A percentile compares a stretch with the other conserved stretches of the same genome.
These are phyloP conservation scores for Quercus rubra DNA, from an alignment of 306 rosid genomes.

Conservation along the genomic window DNA sequence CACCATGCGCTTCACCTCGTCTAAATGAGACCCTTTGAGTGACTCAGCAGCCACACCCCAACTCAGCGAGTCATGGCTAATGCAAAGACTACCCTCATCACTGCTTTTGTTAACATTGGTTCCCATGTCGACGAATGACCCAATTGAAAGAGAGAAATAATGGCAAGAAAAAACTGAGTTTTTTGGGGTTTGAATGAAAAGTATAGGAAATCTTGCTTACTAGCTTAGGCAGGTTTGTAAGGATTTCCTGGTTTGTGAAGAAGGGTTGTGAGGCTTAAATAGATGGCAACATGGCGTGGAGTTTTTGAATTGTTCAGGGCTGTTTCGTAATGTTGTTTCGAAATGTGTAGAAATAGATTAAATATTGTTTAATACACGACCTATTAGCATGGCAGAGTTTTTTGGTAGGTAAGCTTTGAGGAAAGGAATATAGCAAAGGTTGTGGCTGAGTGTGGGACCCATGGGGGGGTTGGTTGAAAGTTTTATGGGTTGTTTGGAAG, in stretches of 20 bases:
- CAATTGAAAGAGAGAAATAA: not conserved
- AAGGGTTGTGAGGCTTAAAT: constrained; percentile 23
- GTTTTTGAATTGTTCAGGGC: too few species aligned
- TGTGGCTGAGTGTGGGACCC: not conserved
- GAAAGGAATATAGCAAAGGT: not conserved
- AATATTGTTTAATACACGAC: too few species aligned
- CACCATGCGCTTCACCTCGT: constrained; percentile 94
- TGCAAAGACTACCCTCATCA: constrained; percentile 25
- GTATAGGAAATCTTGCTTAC: too few species aligned
- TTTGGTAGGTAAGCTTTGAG: constrained; percentile 58
- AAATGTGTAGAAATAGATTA: too few species aligned
- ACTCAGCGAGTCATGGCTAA: constrained; percentile 51
- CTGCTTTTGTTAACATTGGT: not conserved
- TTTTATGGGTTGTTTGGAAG: too few species aligned
- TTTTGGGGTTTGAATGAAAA: too few species aligned
- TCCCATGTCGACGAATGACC: constrained; percentile 31
- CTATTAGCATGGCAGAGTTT: constrained; percentile 1
- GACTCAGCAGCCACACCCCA: constrained; percentile 70
- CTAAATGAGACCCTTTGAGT: constrained; percentile 65
- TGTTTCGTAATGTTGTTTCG: too few species aligned
- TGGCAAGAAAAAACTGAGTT: not conserved
- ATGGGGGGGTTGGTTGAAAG: constrained; percentile 43
- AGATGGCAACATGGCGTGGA: constrained; percentile 3
- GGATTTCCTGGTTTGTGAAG: constrained; percentile 26
- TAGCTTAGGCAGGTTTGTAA: too few species aligned